Evolutionary conservation across 768 basidiomycete species (phyloP), one percentile per base, ranked within the genome.

Genomic region (Leccinum arenicola): DNA sequence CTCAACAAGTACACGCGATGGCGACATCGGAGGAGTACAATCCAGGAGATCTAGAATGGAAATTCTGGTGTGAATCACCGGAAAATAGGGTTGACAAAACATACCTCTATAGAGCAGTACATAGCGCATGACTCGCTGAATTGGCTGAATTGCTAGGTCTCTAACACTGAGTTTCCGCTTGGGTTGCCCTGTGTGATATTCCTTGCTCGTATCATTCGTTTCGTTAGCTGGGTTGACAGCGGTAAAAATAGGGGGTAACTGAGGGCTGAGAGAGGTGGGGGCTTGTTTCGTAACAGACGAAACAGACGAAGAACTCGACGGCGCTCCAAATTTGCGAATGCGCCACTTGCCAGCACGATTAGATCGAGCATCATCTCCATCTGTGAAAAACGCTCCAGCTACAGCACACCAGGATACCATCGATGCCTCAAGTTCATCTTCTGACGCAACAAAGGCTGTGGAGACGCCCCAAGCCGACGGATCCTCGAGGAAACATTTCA

Each of bases 391-490:
- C 1, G 65, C 60, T 40, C 70, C 70, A 6, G 52, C 70, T 0
- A 72, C 66, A 31, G 64, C 29, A 61, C 70, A 66, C 83, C 86
- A 89, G 1, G 77, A 75, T 50, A 86, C 78, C 60, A 87, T 81
- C 2, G 85, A 80, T 12, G 68, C 67, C 62, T 86, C 83, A 21
- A 88, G 68, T n/a, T 75, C 74, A 27, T 80, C 77, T 64, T 85
- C 80, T 51, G 74, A 76, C 0, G 77, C 71, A 25, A 88, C 72
- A 61, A 89, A 85, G 7, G 87, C 83, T 6, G 78, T 75, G 11
- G 84, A 81, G 31, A 88, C 82, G 9, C 87, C 87, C 76, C 79
- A 81, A 3, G 84, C 84, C 48, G 84, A 86, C 14, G 87, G 87
- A 55, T 88, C 86, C 48, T 78, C 77, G 35, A 82, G 77, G 67